Percentiles rank a stretch among this genome's conserved stretches.
These are phyloP conservation scores for Pseudoneurospora amorphoporcata DNA, from an alignment of 495 filamentous ascomycete genomes.

Conservation along the genomic window DNA sequence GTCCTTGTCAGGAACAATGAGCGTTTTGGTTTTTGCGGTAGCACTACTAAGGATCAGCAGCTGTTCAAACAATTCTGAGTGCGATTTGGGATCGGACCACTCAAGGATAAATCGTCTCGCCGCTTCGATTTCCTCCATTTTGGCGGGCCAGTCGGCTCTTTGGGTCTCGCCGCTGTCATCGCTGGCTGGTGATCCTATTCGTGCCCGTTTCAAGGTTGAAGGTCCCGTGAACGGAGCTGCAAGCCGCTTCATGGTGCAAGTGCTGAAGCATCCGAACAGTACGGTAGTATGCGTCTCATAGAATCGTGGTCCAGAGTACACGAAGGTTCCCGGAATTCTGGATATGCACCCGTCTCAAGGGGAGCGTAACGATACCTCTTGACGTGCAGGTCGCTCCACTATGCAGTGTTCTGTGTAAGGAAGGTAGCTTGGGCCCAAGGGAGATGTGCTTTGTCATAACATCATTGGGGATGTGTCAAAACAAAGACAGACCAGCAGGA, in stretches of 20 bases:
- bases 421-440: neutral
- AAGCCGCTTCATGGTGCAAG: neutral
- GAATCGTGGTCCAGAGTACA: neutral
- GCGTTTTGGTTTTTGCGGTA: constrained; percentile 18
- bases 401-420: neutral
- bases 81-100: constrained; percentile 33
- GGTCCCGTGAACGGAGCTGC: neutral
- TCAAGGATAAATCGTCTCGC: constrained; percentile 32
- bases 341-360: neutral
- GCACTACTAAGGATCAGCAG: constrained; percentile 6
- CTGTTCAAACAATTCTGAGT: neutral
- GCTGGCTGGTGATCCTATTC: neutral
- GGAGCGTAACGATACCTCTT: neutral
- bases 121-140: neutral
- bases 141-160: neutral
- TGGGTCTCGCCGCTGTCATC: neutral
- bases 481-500: neutral
- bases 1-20: constrained; percentile 54
- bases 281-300: neutral
- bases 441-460: neutral
- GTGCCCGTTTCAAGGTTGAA: neutral
- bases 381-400: neutral
- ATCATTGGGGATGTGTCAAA: neutral
- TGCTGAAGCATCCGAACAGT: neutral
- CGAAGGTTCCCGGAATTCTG: neutral